Percentiles rank a stretch among this genome's conserved stretches.
Evolutionary conservation across 1,284 basidiomycete species (phyloP).

Genomic region (Puccinia novopanici): DNA sequence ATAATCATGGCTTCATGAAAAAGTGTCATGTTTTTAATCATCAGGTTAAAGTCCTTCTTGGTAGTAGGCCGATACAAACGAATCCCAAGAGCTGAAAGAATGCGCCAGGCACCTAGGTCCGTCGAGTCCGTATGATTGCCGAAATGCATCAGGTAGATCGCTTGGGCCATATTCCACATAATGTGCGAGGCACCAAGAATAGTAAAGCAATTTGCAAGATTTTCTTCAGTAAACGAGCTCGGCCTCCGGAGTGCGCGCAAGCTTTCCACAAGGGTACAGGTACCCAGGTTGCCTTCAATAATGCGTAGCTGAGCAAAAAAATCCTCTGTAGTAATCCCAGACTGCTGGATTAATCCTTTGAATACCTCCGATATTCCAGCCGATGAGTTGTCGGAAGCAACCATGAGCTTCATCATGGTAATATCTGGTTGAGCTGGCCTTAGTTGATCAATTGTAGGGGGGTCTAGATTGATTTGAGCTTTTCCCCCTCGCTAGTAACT

Average conservation of each 20-base stretch:
- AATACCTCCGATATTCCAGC: too few relatives aligned
- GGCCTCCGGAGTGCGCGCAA: neutral
- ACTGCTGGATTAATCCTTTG: neutral
- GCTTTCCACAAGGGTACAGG: neutral
- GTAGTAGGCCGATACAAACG: neutral
- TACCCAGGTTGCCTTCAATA: neutral
- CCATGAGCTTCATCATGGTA: too few relatives aligned
- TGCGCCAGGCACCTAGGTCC: neutral
- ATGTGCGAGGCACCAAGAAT: neutral
- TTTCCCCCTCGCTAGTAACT: too few relatives aligned
- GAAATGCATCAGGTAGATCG: neutral
- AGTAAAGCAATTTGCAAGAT: neutral
- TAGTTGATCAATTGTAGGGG: neutral
- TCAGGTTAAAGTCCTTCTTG: neutral
- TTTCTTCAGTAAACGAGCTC: neutral
- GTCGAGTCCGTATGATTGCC: neutral
- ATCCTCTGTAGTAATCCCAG: neutral
- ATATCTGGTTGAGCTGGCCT: neutral
- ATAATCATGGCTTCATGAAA: neutral
- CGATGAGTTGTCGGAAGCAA: too few relatives aligned
- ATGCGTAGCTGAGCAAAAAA: neutral
- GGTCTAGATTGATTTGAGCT: neutral
- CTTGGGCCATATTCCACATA: neutral
- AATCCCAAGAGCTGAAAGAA: neutral
- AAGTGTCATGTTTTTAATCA: neutral